phyloP scores from a whole-genome alignment of 495 filamentous ascomycete genomes.

The Annulohypoxylon maeteangense region DNA sequence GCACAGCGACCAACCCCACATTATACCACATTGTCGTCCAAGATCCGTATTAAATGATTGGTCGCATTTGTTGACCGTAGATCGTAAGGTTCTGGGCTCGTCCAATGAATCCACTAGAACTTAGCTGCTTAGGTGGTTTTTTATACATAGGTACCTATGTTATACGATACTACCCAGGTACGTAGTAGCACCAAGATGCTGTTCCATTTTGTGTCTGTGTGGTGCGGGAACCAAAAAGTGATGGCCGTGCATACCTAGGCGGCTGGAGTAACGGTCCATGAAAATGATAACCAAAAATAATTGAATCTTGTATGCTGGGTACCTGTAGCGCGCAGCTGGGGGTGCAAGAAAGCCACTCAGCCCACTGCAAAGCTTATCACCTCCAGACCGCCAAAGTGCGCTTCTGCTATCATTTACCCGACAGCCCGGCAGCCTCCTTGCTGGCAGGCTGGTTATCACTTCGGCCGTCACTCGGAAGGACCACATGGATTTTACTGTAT shows the following conservation, averaged over 20 bases:
- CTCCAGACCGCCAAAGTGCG: slow-evolving; percentile 34
- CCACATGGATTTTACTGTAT: slow-evolving; percentile 17
- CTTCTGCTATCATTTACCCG: slow-evolving; percentile 15
- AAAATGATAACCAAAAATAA: slow-evolving; percentile 1
- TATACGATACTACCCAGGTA: background rate
- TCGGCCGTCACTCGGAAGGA: slow-evolving; percentile 37
- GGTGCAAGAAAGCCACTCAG: slow-evolving; percentile 6
- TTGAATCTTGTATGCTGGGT: slow-evolving; percentile 10
- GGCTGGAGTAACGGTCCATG: slow-evolving; percentile 4
- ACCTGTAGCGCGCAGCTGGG: background rate
- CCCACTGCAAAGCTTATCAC: slow-evolving; percentile 14
- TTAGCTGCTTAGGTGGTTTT: background rate
- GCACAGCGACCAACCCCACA: slow-evolving; percentile 25
- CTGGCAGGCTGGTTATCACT: slow-evolving; percentile 29
- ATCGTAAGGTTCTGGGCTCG: slow-evolving; percentile 35
- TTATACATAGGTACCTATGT: background rate
- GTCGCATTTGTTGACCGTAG: slow-evolving; percentile 24
- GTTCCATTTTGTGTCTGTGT: slow-evolving; percentile 30
- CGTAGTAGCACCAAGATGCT: slow-evolving; percentile 32
- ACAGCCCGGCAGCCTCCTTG: background rate
- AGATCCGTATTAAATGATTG: slow-evolving; percentile 43
- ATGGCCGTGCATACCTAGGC: slow-evolving; percentile 30
- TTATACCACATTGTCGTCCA: background rate
- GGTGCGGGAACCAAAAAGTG: slow-evolving; percentile 29
- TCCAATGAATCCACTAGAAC: background rate